A percentile compares a stretch with the other conserved stretches of the same genome.
Evolutionary conservation across 306 rosid genomes (phyloP).

Genomic region (Quercus berberidifolia): DNA sequence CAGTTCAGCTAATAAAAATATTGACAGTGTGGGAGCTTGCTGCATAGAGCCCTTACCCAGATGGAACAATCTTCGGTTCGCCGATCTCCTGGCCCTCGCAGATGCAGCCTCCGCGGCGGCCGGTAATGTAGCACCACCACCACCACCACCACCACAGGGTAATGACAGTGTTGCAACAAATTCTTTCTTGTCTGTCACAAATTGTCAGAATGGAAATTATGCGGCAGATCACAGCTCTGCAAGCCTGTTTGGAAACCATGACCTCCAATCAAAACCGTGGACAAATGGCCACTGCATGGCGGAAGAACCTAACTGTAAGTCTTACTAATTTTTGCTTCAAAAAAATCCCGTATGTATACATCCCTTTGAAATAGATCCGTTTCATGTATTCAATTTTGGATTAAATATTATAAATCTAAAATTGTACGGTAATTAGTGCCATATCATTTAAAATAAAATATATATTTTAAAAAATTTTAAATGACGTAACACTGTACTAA

Average conservation of each 20-base stretch:
- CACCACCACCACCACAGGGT: neutral
- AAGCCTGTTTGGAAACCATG: neutral
- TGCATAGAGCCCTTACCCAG: neutral
- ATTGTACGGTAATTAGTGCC: rapidly evolving
- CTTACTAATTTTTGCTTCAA: neutral
- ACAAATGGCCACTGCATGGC: neutral
- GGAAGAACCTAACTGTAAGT: neutral
- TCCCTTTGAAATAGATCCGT: too few relatives aligned
- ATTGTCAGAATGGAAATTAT: neutral
- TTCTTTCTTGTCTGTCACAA: neutral
- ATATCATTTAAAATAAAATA: too few relatives aligned
- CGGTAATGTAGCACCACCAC: neutral
- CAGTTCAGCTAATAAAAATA: neutral
- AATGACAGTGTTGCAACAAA: neutral
- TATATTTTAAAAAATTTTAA: too few relatives aligned
- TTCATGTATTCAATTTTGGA: too few relatives aligned
- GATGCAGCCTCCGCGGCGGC: neutral
- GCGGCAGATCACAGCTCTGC: neutral
- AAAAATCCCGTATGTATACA: too few relatives aligned
- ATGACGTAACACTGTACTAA: too few relatives aligned
- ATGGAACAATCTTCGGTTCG: neutral
- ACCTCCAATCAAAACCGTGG: neutral
- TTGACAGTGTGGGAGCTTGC: neutral
- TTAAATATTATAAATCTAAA: too few relatives aligned
- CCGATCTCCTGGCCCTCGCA: neutral